Base-by-base conservation (phyloP, 768 basidiomycete species). In the Naematelia aurantialba region DNA sequence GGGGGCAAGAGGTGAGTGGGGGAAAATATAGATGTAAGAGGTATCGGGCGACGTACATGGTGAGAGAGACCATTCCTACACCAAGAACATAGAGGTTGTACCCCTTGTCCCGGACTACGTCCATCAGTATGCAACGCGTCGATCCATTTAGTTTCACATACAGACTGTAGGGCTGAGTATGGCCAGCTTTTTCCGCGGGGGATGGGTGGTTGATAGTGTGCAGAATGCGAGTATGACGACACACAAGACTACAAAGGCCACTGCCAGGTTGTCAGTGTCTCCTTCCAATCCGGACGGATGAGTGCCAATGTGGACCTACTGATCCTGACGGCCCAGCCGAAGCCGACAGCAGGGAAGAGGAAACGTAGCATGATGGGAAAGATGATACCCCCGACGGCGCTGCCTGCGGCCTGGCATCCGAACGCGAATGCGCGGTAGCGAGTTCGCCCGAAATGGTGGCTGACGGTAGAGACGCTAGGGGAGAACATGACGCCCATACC, bases 341-440 rank as follows among this genome's bases (percentile, higher is more conserved):
- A 69, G 1, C 81, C 81, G 2, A 88, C 79, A 1, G 81, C 69
- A 13, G 80, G 61, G 0, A 86, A 60, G 0, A 88, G 71, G 8
- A 88, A 52, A 27, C 69, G 61, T 12, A 83, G 81, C 8, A 81
- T 74, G 44, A 88, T 85, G 0, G 89, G 88, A 44, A 88, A 81
- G 0, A 87, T 53, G 0, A 84, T 84, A 5, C 89, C 87, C 3
- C 89, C 88, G 0, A 87, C 50, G 0, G 85, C 86, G 0, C 85
- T 83, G 0, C 88, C 87, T 11, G 84, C 78, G 0, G 88, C 85
- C 31, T 61, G 62, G 47, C 47, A 51, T 11, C 62, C 65, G 53
- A 62, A 70, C 17, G 64, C 63, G 31, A 70, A 25, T 29, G 60
- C 60, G 27, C 63, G n/a, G 50, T 60, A 65, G 30, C 45, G 45